These are phyloP conservation scores for Colletotrichum incanum DNA, from an alignment of 2,329 filamentous ascomycete genomes.

Conservation along the genomic window DNA sequence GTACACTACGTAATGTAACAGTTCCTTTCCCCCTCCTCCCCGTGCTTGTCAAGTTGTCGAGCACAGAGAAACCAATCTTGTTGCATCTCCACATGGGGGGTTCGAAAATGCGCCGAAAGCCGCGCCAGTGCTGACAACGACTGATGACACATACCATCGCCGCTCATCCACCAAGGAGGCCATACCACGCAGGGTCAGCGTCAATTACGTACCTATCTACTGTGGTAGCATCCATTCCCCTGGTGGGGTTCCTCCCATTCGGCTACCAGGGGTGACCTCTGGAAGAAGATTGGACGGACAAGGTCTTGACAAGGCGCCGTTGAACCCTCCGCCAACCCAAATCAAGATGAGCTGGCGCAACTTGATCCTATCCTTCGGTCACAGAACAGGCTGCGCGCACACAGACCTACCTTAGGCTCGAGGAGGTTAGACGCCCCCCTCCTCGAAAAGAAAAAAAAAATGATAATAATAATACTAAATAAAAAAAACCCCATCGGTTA, in stretches of 20 bases:
- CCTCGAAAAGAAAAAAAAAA: background rate
- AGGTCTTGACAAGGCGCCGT: background rate
- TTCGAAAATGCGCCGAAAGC: slow-evolving; percentile 30
- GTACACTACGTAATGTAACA: background rate
- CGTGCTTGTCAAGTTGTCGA: background rate
- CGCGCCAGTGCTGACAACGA: slow-evolving; percentile 26
- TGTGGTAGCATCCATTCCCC: background rate
- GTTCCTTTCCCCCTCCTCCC: background rate
- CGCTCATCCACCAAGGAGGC: background rate
- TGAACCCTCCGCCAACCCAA: background rate
- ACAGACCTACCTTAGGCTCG: background rate
- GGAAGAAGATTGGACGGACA: background rate
- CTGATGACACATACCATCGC: slow-evolving; percentile 17
- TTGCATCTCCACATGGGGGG: background rate
- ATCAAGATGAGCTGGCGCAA: background rate
- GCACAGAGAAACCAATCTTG: background rate
- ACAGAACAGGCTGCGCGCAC: background rate
- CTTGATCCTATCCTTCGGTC: background rate
- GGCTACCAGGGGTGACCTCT: background rate
- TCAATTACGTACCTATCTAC: background rate
- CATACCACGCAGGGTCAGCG: background rate
- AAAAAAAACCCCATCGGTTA: no score
- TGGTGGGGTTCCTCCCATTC: background rate
- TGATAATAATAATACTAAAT: no score
- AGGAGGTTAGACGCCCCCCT: background rate